Percentiles rank a stretch among this genome's conserved stretches.
These are phyloP conservation scores for Dendrothele bispora DNA, from an alignment of 768 basidiomycete species.

Conservation along the genomic window DNA sequence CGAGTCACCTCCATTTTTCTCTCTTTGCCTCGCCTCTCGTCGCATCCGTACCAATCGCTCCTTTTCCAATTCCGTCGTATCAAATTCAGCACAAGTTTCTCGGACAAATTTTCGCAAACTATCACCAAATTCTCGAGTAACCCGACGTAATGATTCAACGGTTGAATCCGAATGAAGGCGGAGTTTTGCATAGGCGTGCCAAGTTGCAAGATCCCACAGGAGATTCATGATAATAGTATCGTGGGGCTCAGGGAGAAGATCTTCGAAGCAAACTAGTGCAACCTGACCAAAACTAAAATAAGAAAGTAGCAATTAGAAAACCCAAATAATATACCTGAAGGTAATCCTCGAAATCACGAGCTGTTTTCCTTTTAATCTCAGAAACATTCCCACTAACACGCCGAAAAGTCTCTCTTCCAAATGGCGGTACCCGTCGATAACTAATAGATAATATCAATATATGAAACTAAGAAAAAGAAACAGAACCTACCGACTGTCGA, in stretches of 20 bases:
- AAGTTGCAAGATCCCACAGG: too few relatives aligned
- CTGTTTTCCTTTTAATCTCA: constrained; percentile 29
- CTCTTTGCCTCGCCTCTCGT: constrained; percentile 8
- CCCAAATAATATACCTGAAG: constrained; percentile 20
- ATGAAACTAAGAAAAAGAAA: not conserved
- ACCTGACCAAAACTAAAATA: too few relatives aligned
- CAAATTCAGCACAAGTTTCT: too few relatives aligned
- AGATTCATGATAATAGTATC: too few relatives aligned
- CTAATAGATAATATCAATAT: constrained; percentile 11
- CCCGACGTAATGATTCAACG: too few relatives aligned
- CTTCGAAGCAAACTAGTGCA: too few relatives aligned
- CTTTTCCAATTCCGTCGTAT: constrained; percentile 28
- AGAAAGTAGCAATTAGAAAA: constrained; percentile 27
- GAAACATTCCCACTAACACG: constrained; percentile 29
- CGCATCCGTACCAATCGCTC: constrained; percentile 26
- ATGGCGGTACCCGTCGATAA: constrained; percentile 21
- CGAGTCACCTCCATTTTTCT: constrained; percentile 9
- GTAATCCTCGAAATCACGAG: constrained; percentile 23
- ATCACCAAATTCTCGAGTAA: constrained; percentile 37
- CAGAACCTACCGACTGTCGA: constrained; percentile 24
- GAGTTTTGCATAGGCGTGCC: too few relatives aligned
- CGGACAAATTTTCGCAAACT: constrained; percentile 29
- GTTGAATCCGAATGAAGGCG: too few relatives aligned
- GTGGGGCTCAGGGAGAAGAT: too few relatives aligned
- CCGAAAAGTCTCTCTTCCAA: constrained; percentile 27